phyloP scores from a whole-genome alignment of 2,329 filamentous ascomycete genomes.

The Penicillium sp. region DNA sequence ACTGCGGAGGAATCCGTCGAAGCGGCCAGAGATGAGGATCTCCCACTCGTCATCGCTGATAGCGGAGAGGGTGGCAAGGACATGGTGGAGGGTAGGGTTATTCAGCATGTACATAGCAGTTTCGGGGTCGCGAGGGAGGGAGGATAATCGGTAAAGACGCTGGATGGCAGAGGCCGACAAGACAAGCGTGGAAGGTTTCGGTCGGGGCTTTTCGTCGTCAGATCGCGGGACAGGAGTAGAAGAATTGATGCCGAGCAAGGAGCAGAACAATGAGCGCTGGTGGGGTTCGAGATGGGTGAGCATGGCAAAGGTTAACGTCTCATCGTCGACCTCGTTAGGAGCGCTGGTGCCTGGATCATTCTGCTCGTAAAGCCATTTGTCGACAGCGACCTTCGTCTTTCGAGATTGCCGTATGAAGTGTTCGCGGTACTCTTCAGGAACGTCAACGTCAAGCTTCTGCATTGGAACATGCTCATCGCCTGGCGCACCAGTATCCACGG shows the following conservation, averaged over 20 bases:
- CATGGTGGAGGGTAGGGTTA: slow-evolving; percentile 77
- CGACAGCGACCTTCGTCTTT: slow-evolving; percentile 87
- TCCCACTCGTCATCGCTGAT: slow-evolving; percentile 96
- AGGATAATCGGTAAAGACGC: slow-evolving; percentile 73
- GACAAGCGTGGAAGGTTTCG: slow-evolving; percentile 70
- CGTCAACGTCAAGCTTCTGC: slow-evolving; percentile 87
- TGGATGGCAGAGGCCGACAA: slow-evolving; percentile 78
- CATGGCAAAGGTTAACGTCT: slow-evolving; percentile 90
- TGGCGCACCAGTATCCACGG: slow-evolving; percentile 56
- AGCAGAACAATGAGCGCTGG: slow-evolving; percentile 78
- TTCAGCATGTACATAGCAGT: slow-evolving; percentile 82
- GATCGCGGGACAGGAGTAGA: slow-evolving; percentile 59
- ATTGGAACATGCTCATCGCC: slow-evolving; percentile 57
- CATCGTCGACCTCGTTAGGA: slow-evolving; percentile 87
- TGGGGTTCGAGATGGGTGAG: slow-evolving; percentile 77
- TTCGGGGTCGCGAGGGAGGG: slow-evolving; percentile 79
- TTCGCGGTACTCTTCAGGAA: slow-evolving; percentile 88
- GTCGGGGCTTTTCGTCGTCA: slow-evolving; percentile 63
- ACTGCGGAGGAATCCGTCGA: slow-evolving; percentile 93
- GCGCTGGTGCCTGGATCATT: slow-evolving; percentile 71
- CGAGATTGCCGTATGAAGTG: slow-evolving; percentile 90
- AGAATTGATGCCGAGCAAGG: slow-evolving; percentile 65
- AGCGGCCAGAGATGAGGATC: slow-evolving; percentile 87
- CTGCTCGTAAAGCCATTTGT: slow-evolving; percentile 83
- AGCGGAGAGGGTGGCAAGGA: slow-evolving; percentile 81